These are phyloP conservation scores for Mycena rebaudengoi DNA, from an alignment of 768 basidiomycete species.

Conservation along the genomic window DNA sequence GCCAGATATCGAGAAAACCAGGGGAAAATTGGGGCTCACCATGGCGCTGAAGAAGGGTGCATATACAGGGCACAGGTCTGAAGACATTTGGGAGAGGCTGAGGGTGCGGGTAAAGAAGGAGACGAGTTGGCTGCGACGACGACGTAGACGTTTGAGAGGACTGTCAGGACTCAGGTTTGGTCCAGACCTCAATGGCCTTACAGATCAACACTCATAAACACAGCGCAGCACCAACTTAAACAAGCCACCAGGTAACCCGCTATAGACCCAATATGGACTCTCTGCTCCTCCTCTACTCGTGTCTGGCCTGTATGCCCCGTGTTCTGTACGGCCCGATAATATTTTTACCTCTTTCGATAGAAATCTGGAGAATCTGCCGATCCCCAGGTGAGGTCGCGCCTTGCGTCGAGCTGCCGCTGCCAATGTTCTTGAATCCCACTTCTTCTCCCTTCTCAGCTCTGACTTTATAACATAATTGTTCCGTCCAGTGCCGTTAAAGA, in stretches of 20 bases:
- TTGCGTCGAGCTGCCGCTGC: no score
- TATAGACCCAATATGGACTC: no score
- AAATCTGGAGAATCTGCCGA: background rate
- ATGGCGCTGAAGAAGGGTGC: conserved; percentile 98
- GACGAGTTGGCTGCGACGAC: background rate
- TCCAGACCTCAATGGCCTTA: background rate
- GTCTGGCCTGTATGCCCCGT: no score
- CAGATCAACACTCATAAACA: background rate
- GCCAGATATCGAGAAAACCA: background rate
- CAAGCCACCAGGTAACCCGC: no score
- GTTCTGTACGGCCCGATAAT: no score
- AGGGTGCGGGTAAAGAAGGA: background rate
- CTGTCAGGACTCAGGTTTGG: no score
- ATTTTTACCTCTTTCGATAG: no score
- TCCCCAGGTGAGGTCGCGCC: background rate
- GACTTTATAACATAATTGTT: no score
- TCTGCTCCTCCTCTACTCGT: no score
- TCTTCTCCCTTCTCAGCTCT: background rate
- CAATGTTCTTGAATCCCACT: background rate
- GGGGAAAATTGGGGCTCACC: conserved; percentile 57
- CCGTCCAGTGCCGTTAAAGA: no score
- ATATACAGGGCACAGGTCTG: conserved; percentile 92
- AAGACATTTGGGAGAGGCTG: conserved; percentile 38
- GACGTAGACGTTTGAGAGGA: background rate
- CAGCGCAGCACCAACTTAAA: no score